These are phyloP conservation scores for Colletotrichum somersetense DNA, from an alignment of 2,329 filamentous ascomycete species.

Conservation along the genomic window DNA sequence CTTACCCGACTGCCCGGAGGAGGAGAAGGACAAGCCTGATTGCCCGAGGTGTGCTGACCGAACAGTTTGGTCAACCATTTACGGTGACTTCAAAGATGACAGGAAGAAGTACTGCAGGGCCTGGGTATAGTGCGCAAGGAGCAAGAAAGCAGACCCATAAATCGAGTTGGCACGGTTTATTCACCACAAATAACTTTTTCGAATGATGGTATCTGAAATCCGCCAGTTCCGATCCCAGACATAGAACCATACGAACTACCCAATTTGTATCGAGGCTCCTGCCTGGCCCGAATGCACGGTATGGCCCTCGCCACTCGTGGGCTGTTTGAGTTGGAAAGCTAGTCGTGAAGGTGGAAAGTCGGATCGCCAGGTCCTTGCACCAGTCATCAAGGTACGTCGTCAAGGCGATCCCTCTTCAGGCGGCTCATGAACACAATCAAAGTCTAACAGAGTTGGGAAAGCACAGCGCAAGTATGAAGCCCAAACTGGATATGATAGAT, in stretches of 20 bases:
- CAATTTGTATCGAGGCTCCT: background rate
- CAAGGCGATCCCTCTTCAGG: no score
- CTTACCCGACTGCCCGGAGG: constrained; percentile 19
- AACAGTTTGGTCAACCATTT: constrained; percentile 28
- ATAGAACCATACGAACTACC: background rate
- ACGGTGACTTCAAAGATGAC: constrained; percentile 27
- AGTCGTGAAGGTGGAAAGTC: no score
- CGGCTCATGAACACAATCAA: no score
- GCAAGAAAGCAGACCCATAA: background rate
- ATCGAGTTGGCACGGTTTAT: background rate
- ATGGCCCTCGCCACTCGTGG: no score
- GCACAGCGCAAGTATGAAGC: no score
- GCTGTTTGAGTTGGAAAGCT: no score
- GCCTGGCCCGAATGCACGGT: no score
- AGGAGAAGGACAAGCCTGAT: constrained; percentile 1
- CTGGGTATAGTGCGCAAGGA: constrained; percentile 10
- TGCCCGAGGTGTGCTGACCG: constrained; percentile 31
- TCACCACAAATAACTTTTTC: background rate
- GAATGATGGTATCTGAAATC: background rate
- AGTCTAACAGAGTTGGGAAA: no score
- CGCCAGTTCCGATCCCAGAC: background rate
- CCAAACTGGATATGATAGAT: no score
- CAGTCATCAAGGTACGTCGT: no score
- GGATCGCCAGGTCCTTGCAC: no score
- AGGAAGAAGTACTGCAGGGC: constrained; percentile 24